A percentile compares a stretch with the other conserved stretches of the same genome.
Evolutionary conservation across 805 yeast species (phyloP).

Genomic region (Phaffomyces opuntiae): DNA sequence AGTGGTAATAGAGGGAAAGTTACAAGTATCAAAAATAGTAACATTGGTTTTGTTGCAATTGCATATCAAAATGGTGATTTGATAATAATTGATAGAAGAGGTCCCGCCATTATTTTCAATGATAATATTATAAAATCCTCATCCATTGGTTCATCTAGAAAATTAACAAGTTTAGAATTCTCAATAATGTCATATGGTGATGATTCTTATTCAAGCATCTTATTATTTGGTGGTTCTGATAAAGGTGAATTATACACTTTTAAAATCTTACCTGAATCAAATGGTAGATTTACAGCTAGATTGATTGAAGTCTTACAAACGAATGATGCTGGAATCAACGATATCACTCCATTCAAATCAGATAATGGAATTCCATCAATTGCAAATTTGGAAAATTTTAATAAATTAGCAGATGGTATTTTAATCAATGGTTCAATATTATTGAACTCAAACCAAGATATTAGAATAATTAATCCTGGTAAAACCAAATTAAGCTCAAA

Average conservation of each 20-base stretch:
- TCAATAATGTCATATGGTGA: constrained; percentile 61
- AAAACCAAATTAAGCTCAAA: constrained; percentile 59
- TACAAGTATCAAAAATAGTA: constrained; percentile 58
- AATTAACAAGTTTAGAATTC: constrained; percentile 61
- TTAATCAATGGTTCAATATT: constrained; percentile 56
- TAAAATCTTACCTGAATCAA: constrained; percentile 54
- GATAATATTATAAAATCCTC: constrained; percentile 26
- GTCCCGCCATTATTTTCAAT: constrained; percentile 60
- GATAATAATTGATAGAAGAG: constrained; percentile 70
- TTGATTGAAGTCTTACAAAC: constrained; percentile 41
- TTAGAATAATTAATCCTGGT: constrained; percentile 56
- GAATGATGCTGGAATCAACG: constrained; percentile 44
- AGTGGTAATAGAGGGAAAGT: constrained; percentile 42
- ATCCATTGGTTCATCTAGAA: constrained; percentile 18
- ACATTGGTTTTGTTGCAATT: constrained; percentile 77
- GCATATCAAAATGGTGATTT: constrained; percentile 74
- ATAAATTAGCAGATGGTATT: constrained; percentile 53
- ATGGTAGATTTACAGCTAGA: constrained; percentile 55
- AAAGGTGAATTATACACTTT: constrained; percentile 63
- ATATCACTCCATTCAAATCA: constrained; percentile 51
- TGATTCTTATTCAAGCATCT: constrained; percentile 65
- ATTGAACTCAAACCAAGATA: constrained; percentile 48
- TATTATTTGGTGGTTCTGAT: constrained; percentile 70
- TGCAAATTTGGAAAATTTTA: constrained; percentile 54
- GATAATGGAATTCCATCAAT: constrained; percentile 56